phyloP scores from a whole-genome alignment of 352 stramenopile species.

The Globisporangium paddicum region DNA sequence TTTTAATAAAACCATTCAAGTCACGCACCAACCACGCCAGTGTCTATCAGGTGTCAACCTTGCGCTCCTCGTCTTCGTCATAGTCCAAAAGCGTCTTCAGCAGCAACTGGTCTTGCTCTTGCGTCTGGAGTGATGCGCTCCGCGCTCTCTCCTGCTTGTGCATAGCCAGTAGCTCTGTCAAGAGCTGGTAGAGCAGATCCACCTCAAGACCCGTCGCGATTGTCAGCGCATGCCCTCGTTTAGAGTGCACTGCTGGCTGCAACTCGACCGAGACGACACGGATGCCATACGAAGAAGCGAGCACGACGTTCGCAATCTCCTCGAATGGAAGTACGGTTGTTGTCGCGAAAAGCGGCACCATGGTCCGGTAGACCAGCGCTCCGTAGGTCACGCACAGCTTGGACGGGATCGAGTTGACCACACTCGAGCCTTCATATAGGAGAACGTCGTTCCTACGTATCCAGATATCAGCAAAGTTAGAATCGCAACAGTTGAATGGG shows the following conservation, averaged over 20 bases:
- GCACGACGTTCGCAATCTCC: slow-evolving; percentile 43
- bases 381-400: slow-evolving; percentile 75
- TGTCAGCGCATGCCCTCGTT: slow-evolving; percentile 39
- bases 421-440: slow-evolving; percentile 73
- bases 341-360: slow-evolving; percentile 70
- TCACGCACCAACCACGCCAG: neutral
- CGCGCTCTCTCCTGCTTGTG: slow-evolving; percentile 32
- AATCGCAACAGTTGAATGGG: too few species aligned
- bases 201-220: slow-evolving; percentile 77
- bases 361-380: slow-evolving; percentile 64
- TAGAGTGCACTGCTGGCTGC: slow-evolving; percentile 31
- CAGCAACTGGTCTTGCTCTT: slow-evolving; percentile 33
- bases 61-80: slow-evolving; percentile 57
- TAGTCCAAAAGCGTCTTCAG: slow-evolving; percentile 50
- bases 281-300: slow-evolving; percentile 64
- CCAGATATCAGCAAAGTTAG: neutral
- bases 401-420: slow-evolving; percentile 65
- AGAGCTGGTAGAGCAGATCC: slow-evolving; percentile 66
- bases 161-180: slow-evolving; percentile 59
- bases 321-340: slow-evolving; percentile 60
- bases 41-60: slow-evolving; percentile 15
- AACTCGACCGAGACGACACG: slow-evolving; percentile 55
- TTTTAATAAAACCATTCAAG: neutral
- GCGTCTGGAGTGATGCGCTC: slow-evolving; percentile 17
- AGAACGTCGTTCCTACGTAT: slow-evolving; percentile 53